These are phyloP conservation scores for Hericium erinaceus DNA, from an alignment of 768 basidiomycete species.

Conservation along the genomic window DNA sequence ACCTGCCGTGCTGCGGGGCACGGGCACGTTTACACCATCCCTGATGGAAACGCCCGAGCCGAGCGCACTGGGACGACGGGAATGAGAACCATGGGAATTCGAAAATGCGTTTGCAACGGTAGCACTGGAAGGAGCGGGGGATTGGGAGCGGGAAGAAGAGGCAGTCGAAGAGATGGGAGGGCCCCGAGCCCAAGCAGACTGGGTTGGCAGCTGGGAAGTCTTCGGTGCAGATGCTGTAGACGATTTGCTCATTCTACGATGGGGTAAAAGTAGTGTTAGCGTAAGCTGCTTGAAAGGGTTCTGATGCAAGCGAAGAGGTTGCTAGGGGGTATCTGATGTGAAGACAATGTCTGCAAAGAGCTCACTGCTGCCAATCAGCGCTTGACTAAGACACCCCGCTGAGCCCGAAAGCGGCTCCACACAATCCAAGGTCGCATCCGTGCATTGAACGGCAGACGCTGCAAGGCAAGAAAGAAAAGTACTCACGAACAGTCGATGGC, in stretches of 20 bases:
- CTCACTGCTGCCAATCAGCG: background rate
- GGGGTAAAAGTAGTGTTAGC: background rate
- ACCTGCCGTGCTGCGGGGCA: conserved; percentile 38
- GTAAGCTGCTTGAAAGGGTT: background rate
- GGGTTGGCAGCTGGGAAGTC: conserved; percentile 62
- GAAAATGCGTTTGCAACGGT: conserved; percentile 31
- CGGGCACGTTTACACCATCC: conserved; percentile 67
- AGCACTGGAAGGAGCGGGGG: conserved; percentile 40
- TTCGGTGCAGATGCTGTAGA: conserved; percentile 64
- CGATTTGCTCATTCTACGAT: conserved; percentile 85
- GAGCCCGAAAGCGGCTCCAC: background rate
- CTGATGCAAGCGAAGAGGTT: background rate
- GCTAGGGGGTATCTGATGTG: background rate
- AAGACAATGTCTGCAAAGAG: background rate
- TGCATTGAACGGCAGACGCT: too few relatives aligned
- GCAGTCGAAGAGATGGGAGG: conserved; percentile 57
- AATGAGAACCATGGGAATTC: conserved; percentile 40
- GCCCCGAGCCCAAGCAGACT: conserved; percentile 89
- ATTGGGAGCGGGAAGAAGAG: conserved; percentile 67
- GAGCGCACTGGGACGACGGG: conserved; percentile 70
- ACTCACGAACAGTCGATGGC: conserved; percentile 13
- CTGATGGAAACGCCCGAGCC: conserved; percentile 63
- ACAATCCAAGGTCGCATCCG: background rate
- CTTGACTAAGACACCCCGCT: background rate
- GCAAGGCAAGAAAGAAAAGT: background rate